Evolutionary conservation across 805 yeast species (phyloP), one percentile per base, ranked within the genome.

Genomic region (Spathaspora hagerdaliae): DNA sequence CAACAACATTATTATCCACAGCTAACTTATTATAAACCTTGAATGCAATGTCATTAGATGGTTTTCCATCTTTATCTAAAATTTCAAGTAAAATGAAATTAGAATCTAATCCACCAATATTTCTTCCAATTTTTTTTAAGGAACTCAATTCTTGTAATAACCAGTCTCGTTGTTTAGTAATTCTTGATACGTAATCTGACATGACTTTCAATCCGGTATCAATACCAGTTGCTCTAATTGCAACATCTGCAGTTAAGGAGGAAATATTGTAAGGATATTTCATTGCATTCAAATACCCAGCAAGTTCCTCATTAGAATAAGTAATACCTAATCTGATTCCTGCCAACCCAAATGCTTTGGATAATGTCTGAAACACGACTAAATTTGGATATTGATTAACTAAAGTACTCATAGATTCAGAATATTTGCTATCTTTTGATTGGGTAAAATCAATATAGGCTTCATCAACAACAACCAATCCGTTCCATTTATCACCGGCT

Each of bases 221-320:
- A 3, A 71, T 58, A 6, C 77, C 68, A 6, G 92, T 77, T 1
- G 97, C 95, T 50, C 91, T 77, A 26, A 73, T 48, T 0, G 96
- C 97, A 37, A 89, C 69, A 45, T 78, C 77, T 5, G 97, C 74
- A 1, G 98, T 82, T 52, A 86, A 70, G 10, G 89, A 77, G 7
- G 96, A 87, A 46, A 94, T 87, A 63, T 92, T 94, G 67, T 94
- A 94, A 2, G 99, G 99, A 33, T 96, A 96, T 62, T 94, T 94
- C 85, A 92, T 84, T 24, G 95, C 80, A 63, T 94, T 94, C 56
- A 94, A 68, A 41, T 87, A 77, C 5, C 64, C 56, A 0, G 96
- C 78, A 39, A 94, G 69, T 49, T 77, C 78, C 11, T 72, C 67
- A 13, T 77, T 69, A 3, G 91, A 75, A 58, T 63, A 92, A 1